Base-by-base conservation (phyloP, 257 asterid genomes). In the Nicotiana noctiflora region DNA sequence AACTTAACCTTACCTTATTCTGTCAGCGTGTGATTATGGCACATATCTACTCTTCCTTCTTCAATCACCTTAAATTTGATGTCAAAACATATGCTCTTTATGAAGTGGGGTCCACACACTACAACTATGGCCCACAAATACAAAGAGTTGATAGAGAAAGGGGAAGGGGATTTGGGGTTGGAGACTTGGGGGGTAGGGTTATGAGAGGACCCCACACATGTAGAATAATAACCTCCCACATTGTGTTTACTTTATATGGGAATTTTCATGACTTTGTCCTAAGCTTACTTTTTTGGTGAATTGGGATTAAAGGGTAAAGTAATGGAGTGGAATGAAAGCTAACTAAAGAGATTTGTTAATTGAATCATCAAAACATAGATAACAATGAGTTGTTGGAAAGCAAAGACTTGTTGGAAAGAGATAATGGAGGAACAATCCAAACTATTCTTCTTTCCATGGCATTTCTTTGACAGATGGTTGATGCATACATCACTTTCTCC, bases 211-310 rank as follows among this genome's bases (percentile, higher is more conserved):
- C 31, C 56, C 76, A n/a, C 34, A 4, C 80, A 55, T 32, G 65
- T 55, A 76, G 65, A 68, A 53, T 19, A 76, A 53, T 56, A 18
- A 56, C 67, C n/a, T 76, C 44, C 56, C 80, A 76, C 19, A 55
- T 17, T 76, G 66, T 31, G 80, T 76, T 76, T 76, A 56, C 67
- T 76, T 55, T 76, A 34, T 29, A 59, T 76, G 80, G 67, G 67
- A 55, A 76, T 76, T 76, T 76, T 76, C 64, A 76, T 53, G 66
- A 76, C 53, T 76, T 76, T 55, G 49, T 59, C 67, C 31, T 55
- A 19, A 76, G 13, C 67, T 31, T 13, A 76, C 80, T 31, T 40
- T 37, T 76, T 76, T 55, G 53, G 66, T 76, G 80, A 37, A 18
- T 13, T 55, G 18, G 55, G 80, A 53, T 68, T 55, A 55, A 76